phyloP scores from a whole-genome alignment of 2,329 filamentous ascomycete species.

The Ceratocystis cubensis region DNA sequence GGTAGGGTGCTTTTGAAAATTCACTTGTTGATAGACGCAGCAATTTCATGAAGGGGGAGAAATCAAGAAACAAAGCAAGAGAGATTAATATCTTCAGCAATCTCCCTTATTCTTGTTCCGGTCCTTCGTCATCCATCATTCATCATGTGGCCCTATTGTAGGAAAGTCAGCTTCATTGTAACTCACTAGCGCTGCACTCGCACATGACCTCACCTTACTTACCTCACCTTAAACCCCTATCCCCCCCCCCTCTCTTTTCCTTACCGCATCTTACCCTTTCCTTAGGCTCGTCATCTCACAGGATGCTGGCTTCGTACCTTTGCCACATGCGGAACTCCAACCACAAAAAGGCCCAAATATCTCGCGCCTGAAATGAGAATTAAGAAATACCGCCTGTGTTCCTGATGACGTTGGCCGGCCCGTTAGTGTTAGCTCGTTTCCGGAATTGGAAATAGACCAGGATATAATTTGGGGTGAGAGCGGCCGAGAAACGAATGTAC shows the following conservation, averaged over 20 bases:
- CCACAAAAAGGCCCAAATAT: neutral
- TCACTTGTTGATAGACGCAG: too few relatives aligned
- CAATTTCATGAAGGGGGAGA: too few relatives aligned
- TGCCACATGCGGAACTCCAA: neutral
- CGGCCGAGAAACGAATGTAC: neutral
- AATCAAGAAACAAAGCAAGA: too few relatives aligned
- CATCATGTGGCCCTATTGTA: too few relatives aligned
- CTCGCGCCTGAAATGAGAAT: neutral
- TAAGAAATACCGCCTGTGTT: neutral
- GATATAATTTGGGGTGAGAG: neutral
- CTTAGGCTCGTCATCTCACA: neutral
- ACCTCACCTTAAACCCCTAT: too few relatives aligned
- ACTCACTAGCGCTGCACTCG: too few relatives aligned
- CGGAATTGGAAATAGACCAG: neutral
- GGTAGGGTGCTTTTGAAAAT: too few relatives aligned
- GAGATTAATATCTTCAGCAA: too few relatives aligned
- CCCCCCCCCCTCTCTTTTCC: neutral
- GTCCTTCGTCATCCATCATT: too few relatives aligned
- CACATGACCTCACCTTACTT: too few relatives aligned
- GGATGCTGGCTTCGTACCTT: neutral
- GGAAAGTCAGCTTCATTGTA: too few relatives aligned
- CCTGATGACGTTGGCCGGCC: neutral
- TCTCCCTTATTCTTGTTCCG: too few relatives aligned
- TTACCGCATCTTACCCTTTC: neutral
- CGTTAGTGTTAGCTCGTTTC: neutral